Conservation (phyloP, 2,329 filamentous ascomycete genomes). For the Cercospora beticola region DNA sequence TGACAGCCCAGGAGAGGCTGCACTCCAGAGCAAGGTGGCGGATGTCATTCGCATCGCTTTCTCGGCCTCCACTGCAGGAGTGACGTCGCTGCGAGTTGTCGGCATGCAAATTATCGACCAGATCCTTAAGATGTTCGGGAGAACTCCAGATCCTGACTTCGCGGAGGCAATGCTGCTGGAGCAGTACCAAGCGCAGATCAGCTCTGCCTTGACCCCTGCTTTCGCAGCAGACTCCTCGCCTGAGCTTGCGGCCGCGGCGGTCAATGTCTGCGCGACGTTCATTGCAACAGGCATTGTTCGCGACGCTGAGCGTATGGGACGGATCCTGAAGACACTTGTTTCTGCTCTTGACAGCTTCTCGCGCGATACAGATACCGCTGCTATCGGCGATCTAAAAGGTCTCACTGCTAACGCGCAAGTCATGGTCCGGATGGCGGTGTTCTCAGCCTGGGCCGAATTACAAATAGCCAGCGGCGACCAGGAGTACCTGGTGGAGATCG, state of each 20-base stretch:
- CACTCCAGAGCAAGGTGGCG: conserved; percentile 78
- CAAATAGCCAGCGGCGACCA: conserved; percentile 95
- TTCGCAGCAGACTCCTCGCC: conserved; percentile 95
- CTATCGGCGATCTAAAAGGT: conserved; percentile 89
- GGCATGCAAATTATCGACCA: conserved; percentile 92
- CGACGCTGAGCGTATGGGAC: conserved; percentile 96
- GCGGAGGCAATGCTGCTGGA: conserved; percentile 94
- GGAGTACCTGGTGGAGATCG: conserved; percentile 79
- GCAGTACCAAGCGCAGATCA: conserved; percentile 98
- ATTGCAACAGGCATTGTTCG: conserved; percentile 97
- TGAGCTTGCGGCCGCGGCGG: conserved; percentile 89
- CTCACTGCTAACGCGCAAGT: conserved; percentile 94
- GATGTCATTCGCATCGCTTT: conserved; percentile 97
- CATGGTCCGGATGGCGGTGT: conserved; percentile 97
- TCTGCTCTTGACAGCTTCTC: conserved; percentile 90
- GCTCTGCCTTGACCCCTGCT: conserved; percentile 90
- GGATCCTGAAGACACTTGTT: conserved; percentile 90
- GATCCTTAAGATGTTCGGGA: conserved; percentile 92
- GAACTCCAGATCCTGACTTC: conserved; percentile 93
- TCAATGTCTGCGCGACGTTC: conserved; percentile 97
- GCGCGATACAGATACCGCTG: conserved; percentile 71
- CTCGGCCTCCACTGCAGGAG: conserved; percentile 90
- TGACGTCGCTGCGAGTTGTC: conserved; percentile 84
- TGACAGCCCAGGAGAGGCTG: conserved; percentile 73
- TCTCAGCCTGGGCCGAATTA: conserved; percentile 94